phyloP scores from a whole-genome alignment of 148 eudicot genomes.

The Selenicereus undatus region DNA sequence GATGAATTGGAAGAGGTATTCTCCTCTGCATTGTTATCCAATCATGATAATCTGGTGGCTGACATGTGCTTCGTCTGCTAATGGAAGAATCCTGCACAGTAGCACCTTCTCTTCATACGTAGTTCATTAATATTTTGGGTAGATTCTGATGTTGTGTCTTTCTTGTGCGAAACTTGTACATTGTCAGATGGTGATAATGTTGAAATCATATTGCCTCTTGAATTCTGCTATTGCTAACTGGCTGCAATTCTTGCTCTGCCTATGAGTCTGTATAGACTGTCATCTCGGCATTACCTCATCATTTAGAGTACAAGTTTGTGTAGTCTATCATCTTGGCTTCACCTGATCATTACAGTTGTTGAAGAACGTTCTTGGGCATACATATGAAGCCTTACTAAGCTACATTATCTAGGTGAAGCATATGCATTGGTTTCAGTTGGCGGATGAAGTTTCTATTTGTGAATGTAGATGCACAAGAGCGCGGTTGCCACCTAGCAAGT shows the following conservation, averaged over 20 bases:
- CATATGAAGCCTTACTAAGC: background rate
- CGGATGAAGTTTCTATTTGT: conserved; percentile 72
- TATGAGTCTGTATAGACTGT: background rate
- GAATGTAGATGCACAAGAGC: conserved; percentile 97
- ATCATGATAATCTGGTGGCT: background rate
- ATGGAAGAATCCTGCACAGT: background rate
- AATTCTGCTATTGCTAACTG: background rate
- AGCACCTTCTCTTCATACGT: background rate
- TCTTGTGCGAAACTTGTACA: background rate
- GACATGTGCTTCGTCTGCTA: background rate
- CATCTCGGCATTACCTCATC: background rate
- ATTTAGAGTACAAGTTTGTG: background rate
- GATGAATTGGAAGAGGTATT: background rate
- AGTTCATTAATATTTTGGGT: background rate
- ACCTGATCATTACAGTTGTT: background rate
- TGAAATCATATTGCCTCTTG: too few relatives aligned
- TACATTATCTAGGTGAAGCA: conserved; percentile 71
- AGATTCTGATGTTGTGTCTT: background rate
- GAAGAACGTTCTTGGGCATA: background rate
- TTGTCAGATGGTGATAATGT: conserved; percentile 1
- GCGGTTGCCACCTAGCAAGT: conserved; percentile 92
- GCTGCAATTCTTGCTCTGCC: background rate
- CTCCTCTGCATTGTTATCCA: background rate
- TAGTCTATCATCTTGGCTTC: too few relatives aligned
- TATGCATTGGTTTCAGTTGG: conserved; percentile 86